Base-by-base conservation (phyloP, 306 rosid species). In the Aeschynomene evenia region DNA sequence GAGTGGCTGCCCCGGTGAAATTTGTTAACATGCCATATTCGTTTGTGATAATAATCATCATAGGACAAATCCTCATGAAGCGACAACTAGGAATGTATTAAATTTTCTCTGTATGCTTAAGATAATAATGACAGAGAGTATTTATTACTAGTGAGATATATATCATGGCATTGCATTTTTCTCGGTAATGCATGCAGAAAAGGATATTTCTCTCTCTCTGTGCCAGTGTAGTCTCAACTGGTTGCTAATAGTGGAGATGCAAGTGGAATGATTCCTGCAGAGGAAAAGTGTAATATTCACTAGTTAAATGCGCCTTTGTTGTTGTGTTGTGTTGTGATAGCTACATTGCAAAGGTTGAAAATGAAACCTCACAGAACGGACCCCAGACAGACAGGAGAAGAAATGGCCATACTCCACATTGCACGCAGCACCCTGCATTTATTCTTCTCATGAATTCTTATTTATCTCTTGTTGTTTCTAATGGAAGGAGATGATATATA, bases 71-170 rank as follows among this genome's bases (percentile, higher is more conserved):
- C 36, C 33, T 18, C 50, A 29, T 16, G 66, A 62, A 16, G 43
- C 62, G 72, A 69, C 71, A 68, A 49, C 6, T 57, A 46, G 69
- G 40, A n/a, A n/a, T n/a, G n/a, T n/a, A n/a, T n/a, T n/a, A n/a
- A n/a, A n/a, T n/a, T n/a, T 54, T 45, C 40, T 29, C 51, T 45
- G 58, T n/a, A n/a, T n/a, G n/a, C n/a, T n/a, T n/a, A n/a, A n/a
- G n/a, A n/a, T n/a, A n/a, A n/a, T n/a, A n/a, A n/a, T n/a, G n/a
- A n/a, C n/a, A n/a, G n/a, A n/a, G n/a, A n/a, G n/a, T 34, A 7
- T 37, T 62, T 15, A 33, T 22, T 61, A 49, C 23, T 36, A 4
- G 31, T 62, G 48, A 57, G 50, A 18, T 4, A 39, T 24, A n/a
- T n/a, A n/a, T n/a, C n/a, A n/a, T n/a, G n/a, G n/a, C 15, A 26